Conservation (phyloP, 805 yeast genomes). For the Grigorovia humatica region DNA sequence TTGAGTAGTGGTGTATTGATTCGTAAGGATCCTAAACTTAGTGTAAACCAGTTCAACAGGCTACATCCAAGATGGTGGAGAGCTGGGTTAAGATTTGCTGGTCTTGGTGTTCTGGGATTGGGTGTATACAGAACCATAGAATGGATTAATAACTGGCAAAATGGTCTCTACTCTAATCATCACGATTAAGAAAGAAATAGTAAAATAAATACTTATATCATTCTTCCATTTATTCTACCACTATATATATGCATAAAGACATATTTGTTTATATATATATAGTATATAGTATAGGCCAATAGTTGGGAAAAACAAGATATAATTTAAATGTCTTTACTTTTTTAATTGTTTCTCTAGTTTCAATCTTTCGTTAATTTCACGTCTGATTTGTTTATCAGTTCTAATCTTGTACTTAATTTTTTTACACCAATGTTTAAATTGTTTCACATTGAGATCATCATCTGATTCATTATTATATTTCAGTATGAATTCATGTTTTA, state of each 20-base stretch:
- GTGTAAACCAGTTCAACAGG: slow-evolving; percentile 25
- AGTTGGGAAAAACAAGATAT: neutral
- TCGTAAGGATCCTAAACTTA: slow-evolving; percentile 34
- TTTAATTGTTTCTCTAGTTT: slow-evolving; percentile 22
- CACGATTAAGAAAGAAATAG: neutral
- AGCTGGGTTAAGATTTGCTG: slow-evolving; percentile 40
- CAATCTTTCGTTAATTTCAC: slow-evolving; percentile 24
- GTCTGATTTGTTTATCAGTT: slow-evolving; percentile 24
- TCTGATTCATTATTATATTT: slow-evolving; percentile 23
- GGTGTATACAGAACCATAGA: slow-evolving; percentile 59
- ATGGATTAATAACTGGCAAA: slow-evolving; percentile 6
- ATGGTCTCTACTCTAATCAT: slow-evolving; percentile 2
- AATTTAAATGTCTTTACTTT: neutral
- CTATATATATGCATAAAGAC: neutral
- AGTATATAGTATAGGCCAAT: no score
- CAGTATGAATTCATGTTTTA: slow-evolving; percentile 31
- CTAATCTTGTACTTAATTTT: slow-evolving; percentile 25
- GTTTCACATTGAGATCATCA: slow-evolving; percentile 22
- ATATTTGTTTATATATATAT: no score
- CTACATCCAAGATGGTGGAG: slow-evolving; percentile 56
- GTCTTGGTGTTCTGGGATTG: slow-evolving; percentile 42
- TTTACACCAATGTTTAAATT: slow-evolving; percentile 35
- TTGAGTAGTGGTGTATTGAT: slow-evolving; percentile 49
- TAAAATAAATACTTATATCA: no score
- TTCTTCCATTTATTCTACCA: no score